Conservation (phyloP, 208 protist genomes). For the Spongospora subterranea region DNA sequence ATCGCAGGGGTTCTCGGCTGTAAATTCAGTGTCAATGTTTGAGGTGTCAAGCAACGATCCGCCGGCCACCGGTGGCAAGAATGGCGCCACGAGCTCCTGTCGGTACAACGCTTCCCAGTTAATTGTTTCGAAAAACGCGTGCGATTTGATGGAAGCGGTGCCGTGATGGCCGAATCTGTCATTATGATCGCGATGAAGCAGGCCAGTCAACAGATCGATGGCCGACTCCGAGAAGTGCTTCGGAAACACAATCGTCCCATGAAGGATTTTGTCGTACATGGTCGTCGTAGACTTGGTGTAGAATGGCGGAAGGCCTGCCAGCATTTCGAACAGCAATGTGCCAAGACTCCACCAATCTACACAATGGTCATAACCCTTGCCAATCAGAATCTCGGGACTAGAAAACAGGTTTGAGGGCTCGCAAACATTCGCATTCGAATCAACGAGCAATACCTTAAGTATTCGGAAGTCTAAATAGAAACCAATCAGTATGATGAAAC, state of each 20-base stretch:
- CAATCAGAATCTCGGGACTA: slow-evolving; percentile 59
- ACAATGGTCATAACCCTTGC: slow-evolving; percentile 73
- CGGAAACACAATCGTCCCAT: slow-evolving; percentile 69
- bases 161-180: slow-evolving; percentile 65
- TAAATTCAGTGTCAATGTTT: slow-evolving; percentile 65
- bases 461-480: slow-evolving; percentile 19
- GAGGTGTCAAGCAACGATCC: slow-evolving; percentile 51
- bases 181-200: slow-evolving; percentile 64
- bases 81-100: slow-evolving; percentile 55
- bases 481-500: neutral
- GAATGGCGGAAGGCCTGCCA: slow-evolving; percentile 78
- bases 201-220: slow-evolving; percentile 67
- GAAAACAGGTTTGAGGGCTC: neutral
- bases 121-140: slow-evolving; percentile 63
- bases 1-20: slow-evolving; percentile 58
- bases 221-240: slow-evolving; percentile 66
- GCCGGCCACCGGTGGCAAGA: slow-evolving; percentile 33
- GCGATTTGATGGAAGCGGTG: slow-evolving; percentile 71
- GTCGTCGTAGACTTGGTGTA: slow-evolving; percentile 72
- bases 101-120: slow-evolving; percentile 58
- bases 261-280: slow-evolving; percentile 76
- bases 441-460: neutral
- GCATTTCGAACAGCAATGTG: slow-evolving; percentile 81
- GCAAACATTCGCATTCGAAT: neutral
- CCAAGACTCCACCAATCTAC: slow-evolving; percentile 83